phyloP scores from a whole-genome alignment of 441 rosid genomes.

The Codiaeum variegatum region DNA sequence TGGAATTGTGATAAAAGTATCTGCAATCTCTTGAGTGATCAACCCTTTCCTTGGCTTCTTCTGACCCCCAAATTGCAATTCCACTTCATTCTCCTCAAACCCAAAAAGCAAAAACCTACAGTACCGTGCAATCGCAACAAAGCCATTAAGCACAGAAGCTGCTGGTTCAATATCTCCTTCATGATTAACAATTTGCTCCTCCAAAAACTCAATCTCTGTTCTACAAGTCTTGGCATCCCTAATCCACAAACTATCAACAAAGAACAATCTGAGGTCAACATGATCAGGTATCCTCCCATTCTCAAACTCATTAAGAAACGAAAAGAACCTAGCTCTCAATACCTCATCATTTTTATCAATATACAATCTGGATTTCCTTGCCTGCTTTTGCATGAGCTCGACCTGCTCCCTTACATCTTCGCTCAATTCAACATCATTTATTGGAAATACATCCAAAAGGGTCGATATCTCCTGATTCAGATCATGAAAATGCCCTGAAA shows the following conservation, averaged over 20 bases:
- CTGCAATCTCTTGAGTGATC: slow-evolving; percentile 62
- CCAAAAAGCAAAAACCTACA: slow-evolving; percentile 74
- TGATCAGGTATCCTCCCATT: slow-evolving; percentile 49
- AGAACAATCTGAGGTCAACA: slow-evolving; percentile 43
- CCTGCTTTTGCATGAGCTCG: slow-evolving; percentile 58
- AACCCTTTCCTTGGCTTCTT: slow-evolving; percentile 59
- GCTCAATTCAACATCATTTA: slow-evolving; percentile 44
- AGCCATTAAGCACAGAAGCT: slow-evolving; percentile 70
- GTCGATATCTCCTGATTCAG: slow-evolving; percentile 82
- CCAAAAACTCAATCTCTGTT: slow-evolving; percentile 73
- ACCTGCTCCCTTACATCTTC: slow-evolving; percentile 78
- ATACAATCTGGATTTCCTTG: slow-evolving; percentile 46
- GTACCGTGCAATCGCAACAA: slow-evolving; percentile 71
- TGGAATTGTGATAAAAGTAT: slow-evolving; percentile 56
- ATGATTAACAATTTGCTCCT: slow-evolving; percentile 78
- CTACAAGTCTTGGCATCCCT: slow-evolving; percentile 54
- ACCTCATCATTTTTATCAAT: slow-evolving; percentile 68
- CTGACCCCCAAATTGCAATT: slow-evolving; percentile 35
- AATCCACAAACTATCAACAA: slow-evolving; percentile 53
- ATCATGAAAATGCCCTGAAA: slow-evolving; percentile 90
- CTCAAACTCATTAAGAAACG: slow-evolving; percentile 65
- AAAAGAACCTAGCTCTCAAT: slow-evolving; percentile 47
- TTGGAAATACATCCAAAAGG: slow-evolving; percentile 81
- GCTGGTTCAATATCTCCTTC: slow-evolving; percentile 84
- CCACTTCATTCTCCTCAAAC: slow-evolving; percentile 56